phyloP scores from a whole-genome alignment of 2,329 filamentous ascomycete genomes.

The Fusarium musae region DNA sequence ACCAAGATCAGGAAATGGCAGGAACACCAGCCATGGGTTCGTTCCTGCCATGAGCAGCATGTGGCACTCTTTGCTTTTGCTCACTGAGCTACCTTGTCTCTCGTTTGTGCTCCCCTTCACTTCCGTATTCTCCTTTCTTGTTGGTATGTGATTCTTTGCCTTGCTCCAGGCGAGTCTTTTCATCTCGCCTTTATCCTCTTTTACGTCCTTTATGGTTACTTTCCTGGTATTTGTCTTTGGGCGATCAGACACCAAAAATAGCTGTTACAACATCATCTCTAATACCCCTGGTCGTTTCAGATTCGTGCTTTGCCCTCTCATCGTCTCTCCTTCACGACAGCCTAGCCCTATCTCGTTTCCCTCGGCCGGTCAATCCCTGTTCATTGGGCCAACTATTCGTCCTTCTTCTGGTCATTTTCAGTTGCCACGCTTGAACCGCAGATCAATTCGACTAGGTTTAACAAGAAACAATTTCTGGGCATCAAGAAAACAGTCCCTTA shows the following conservation, averaged over 20 bases:
- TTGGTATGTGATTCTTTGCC: constrained; percentile 3
- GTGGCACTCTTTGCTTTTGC: background rate
- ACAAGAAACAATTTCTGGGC: constrained; percentile 29
- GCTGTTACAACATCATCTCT: constrained; percentile 15
- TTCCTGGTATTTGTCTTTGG: constrained; percentile 14
- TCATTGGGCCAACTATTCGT: constrained; percentile 7
- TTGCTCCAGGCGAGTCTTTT: constrained; percentile 2
- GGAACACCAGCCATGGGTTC: constrained; percentile 4
- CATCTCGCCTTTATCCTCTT: constrained; percentile 6
- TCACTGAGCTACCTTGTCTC: background rate
- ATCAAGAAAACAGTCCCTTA: constrained; percentile 16
- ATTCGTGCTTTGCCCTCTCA: constrained; percentile 21
- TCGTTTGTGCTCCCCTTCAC: background rate
- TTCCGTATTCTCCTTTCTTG: background rate
- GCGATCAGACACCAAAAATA: constrained; percentile 26
- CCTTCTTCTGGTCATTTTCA: constrained; percentile 14
- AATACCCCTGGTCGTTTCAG: constrained; percentile 29
- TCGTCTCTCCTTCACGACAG: constrained; percentile 15
- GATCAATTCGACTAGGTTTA: constrained; percentile 34
- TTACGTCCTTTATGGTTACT: background rate
- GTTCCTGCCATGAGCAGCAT: background rate
- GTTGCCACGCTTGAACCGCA: constrained; percentile 18
- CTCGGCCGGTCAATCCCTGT: constrained; percentile 22
- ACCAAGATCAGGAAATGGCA: constrained; percentile 3
- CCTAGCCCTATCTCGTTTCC: constrained; percentile 26